phyloP scores from a whole-genome alignment of 1,284 basidiomycete genomes.

The Ganoderma sinense region DNA sequence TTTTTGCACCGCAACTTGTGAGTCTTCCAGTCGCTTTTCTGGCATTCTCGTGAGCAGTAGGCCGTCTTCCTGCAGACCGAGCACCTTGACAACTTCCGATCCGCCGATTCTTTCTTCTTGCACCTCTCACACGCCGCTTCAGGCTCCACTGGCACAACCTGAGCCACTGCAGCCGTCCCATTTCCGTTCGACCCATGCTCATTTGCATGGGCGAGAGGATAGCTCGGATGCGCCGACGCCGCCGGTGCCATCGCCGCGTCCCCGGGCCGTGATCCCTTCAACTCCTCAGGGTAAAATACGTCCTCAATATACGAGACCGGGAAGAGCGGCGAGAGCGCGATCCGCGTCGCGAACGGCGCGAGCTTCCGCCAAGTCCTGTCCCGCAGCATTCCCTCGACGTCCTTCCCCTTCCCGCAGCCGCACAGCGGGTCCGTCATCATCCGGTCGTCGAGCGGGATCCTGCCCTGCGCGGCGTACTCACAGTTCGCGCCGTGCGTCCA shows the following conservation, averaged over 20 bases:
- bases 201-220: background rate
- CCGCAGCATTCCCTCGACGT: conserved; percentile 41
- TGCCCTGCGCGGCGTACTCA: conserved; percentile 44
- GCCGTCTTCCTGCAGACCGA: conserved; percentile 44
- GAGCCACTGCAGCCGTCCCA: background rate
- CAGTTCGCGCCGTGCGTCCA: conserved; percentile 58
- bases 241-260: background rate
- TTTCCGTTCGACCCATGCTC: background rate
- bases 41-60: conserved; percentile 54
- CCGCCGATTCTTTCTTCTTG: background rate
- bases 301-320: conserved; percentile 52
- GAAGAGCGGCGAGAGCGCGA: conserved; percentile 57
- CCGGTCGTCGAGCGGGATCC: too few species aligned
- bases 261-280: too few species aligned
- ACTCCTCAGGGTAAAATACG: conserved; percentile 24
- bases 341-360: conserved; percentile 50
- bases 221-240: background rate
- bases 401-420: conserved; percentile 54
- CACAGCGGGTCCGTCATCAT: conserved; percentile 47
- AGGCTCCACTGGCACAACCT: background rate
- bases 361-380: conserved; percentile 42
- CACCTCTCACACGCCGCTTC: background rate
- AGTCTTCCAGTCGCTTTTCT: conserved; percentile 52
- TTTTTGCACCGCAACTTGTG: conserved; percentile 39
- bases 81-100: conserved; percentile 11